These are phyloP conservation scores for Arthrobotrys conoides DNA, from an alignment of 2,329 filamentous ascomycete genomes.

Conservation along the genomic window DNA sequence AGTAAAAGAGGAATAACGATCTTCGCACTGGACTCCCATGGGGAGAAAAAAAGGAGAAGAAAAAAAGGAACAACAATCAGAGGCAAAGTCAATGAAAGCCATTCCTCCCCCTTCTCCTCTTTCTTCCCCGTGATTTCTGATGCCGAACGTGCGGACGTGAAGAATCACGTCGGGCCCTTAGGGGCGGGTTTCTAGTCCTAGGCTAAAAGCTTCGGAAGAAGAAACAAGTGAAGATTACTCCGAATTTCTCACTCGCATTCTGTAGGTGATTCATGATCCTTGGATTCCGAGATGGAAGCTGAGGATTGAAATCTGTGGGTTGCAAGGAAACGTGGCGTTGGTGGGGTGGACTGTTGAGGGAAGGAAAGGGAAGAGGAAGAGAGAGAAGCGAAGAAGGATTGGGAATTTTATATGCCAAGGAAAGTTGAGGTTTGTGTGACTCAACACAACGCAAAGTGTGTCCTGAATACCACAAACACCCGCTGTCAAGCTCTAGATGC, in stretches of 20 bases:
- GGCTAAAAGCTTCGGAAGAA: background rate
- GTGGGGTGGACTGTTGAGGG: conserved; percentile 71
- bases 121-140: conserved; percentile 77
- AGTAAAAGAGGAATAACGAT: conserved; percentile 52
- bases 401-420: conserved; percentile 58
- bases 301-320: conserved; percentile 69
- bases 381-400: background rate
- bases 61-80: background rate
- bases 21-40: conserved; percentile 61
- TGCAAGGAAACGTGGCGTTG: conserved; percentile 76
- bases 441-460: conserved; percentile 49
- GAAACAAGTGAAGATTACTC: conserved; percentile 78
- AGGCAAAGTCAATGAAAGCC: no score
- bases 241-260: conserved; percentile 83
- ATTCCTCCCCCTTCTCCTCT: background rate
- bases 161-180: conserved; percentile 78
- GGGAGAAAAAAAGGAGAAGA: conserved; percentile 4
- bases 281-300: background rate
- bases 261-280: conserved; percentile 25
- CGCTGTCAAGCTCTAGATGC: no score
- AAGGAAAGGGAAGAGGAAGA: conserved; percentile 64
- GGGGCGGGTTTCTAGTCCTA: conserved; percentile 72
- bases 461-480: background rate
- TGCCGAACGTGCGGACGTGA: conserved; percentile 77
- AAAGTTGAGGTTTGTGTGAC: conserved; percentile 37